phyloP scores from a whole-genome alignment of 164 flowering plant genomes.

The Litsea cubeba region DNA sequence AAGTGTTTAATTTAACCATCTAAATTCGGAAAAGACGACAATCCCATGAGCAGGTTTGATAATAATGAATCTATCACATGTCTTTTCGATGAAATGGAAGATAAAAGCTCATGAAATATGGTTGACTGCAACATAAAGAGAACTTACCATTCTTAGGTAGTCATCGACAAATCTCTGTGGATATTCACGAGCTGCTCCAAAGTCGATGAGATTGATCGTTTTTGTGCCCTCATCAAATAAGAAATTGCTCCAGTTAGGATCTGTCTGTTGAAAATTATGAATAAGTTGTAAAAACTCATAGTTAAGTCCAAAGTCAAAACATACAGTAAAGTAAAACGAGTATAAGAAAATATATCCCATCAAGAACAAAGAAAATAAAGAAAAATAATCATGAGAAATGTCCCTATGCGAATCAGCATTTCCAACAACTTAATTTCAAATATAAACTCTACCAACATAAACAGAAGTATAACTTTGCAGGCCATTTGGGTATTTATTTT shows the following conservation, averaged over 20 bases:
- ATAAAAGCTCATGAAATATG: slow-evolving; percentile 1
- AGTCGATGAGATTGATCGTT: slow-evolving; percentile 75
- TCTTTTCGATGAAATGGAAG: not conserved
- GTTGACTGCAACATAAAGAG: slow-evolving; percentile 4
- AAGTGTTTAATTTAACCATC: not conserved
- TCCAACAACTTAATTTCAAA: too few relatives aligned
- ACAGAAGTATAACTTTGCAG: too few relatives aligned
- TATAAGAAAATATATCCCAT: not conserved
- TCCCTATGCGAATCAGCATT: too few relatives aligned
- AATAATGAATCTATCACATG: not conserved
- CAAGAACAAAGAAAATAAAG: not conserved
- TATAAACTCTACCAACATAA: too few relatives aligned
- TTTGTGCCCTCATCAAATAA: slow-evolving; percentile 53
- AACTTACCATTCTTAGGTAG: slow-evolving; percentile 80
- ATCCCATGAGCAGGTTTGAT: not conserved
- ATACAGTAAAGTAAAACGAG: not conserved
- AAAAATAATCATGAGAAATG: too few relatives aligned
- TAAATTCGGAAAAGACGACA: not conserved
- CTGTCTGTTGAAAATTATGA: slow-evolving; percentile 51
- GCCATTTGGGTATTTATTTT: too few relatives aligned
- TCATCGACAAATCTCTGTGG: slow-evolving; percentile 84
- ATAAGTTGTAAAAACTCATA: not conserved
- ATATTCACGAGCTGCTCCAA: slow-evolving; percentile 93
- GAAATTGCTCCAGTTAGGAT: slow-evolving; percentile 93
- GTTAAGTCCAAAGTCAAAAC: not conserved